These are phyloP conservation scores for Trichomonas gallinae DNA, from an alignment of 208 protist species.

Conservation along the genomic window DNA sequence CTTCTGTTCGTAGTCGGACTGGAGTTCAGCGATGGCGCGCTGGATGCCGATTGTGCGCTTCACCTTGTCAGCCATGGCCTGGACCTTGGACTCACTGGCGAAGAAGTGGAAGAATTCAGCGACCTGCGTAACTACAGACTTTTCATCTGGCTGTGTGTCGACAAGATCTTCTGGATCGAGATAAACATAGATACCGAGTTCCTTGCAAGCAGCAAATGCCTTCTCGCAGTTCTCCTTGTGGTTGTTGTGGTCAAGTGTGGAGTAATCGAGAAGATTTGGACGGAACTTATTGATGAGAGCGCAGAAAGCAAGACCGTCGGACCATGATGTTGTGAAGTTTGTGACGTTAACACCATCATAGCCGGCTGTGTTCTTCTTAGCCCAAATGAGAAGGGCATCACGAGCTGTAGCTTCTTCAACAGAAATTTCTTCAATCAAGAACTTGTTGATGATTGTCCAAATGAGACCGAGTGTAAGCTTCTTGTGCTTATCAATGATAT, in stretches of 20 bases:
- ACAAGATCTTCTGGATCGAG: constrained; percentile 20
- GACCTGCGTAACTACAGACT: constrained; percentile 23
- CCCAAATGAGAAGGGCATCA: background rate
- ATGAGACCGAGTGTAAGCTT: background rate
- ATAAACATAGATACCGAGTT: background rate
- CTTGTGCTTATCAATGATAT: background rate
- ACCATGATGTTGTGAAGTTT: background rate
- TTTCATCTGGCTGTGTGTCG: background rate
- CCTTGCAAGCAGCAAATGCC: background rate
- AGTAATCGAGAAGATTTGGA: background rate
- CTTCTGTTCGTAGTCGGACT: background rate
- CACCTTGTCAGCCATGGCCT: background rate
- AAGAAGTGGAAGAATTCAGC: constrained; percentile 28
- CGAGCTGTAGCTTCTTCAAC: background rate
- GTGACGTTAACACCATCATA: background rate
- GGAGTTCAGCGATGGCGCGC: background rate
- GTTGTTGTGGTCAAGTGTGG: background rate
- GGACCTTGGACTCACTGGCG: background rate
- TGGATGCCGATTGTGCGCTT: background rate
- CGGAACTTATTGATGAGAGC: background rate
- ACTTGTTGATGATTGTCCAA: constrained; percentile 5
- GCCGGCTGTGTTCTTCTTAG: background rate
- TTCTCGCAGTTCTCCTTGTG: background rate
- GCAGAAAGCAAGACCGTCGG: background rate
- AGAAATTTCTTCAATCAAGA: background rate